phyloP scores from a whole-genome alignment of 345 rosid species.

The Eucalyptus curtisii region DNA sequence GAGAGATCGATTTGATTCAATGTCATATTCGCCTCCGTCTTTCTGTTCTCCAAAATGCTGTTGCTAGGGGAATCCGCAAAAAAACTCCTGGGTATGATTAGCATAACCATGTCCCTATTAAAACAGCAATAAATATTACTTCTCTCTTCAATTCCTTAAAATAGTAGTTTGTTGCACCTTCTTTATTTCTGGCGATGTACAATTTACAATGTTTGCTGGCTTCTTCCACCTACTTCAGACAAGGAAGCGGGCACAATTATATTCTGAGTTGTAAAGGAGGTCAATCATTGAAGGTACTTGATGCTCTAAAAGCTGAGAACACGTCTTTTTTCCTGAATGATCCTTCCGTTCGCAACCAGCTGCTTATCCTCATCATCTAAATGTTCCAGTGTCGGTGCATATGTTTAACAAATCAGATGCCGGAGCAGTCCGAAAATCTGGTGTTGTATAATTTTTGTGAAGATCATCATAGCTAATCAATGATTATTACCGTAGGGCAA shows the following conservation, averaged over 20 bases:
- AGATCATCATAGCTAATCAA: not conserved
- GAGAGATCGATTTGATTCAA: not conserved
- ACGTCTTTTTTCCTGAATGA: not conserved
- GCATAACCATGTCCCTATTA: no score
- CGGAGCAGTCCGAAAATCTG: not conserved
- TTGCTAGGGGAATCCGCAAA: constrained; percentile 66
- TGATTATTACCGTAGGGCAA: not conserved
- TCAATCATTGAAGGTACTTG: not conserved
- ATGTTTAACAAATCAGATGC: not conserved
- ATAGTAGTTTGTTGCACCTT: no score
- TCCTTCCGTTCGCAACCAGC: not conserved
- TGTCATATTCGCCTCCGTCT: not conserved
- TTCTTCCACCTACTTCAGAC: no score
- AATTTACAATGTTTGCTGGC: not conserved
- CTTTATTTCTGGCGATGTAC: no score
- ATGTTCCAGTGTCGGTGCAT: not conserved
- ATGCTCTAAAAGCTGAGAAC: not conserved
- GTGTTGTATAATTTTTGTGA: not conserved
- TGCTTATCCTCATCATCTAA: not conserved
- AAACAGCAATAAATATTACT: no score
- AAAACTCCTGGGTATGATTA: constrained; percentile 61
- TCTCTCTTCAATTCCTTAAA: not conserved
- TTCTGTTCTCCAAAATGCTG: constrained; percentile 81
- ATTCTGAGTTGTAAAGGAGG: not conserved
- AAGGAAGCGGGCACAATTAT: not conserved